Conservation (phyloP, 2,329 filamentous ascomycete species). For the Calcarisporium arbuscula region DNA sequence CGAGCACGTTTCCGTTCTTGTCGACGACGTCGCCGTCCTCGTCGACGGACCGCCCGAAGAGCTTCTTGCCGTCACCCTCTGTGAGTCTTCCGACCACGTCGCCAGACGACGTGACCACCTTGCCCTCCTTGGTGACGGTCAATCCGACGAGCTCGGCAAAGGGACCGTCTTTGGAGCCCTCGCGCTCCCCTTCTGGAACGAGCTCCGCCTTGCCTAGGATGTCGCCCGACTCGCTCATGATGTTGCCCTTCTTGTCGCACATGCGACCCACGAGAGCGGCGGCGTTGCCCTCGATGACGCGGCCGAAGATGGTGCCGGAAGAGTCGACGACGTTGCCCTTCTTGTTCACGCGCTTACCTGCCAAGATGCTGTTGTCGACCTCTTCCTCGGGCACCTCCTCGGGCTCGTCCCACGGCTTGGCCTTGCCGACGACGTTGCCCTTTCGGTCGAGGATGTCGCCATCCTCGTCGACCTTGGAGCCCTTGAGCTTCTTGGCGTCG, state of each 20-base stretch:
- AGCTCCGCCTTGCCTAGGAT: slow-evolving; percentile 63
- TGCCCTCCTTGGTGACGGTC: slow-evolving; percentile 63
- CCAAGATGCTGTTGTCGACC: slow-evolving; percentile 54
- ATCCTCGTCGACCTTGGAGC: slow-evolving; percentile 61
- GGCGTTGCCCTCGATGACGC: slow-evolving; percentile 60
- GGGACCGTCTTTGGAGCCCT: slow-evolving; percentile 57
- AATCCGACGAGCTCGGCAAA: slow-evolving; percentile 62
- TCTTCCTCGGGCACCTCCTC: slow-evolving; percentile 45
- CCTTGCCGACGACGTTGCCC: slow-evolving; percentile 62
- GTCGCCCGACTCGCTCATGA: slow-evolving; percentile 67
- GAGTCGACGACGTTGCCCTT: slow-evolving; percentile 55
- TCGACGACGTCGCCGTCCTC: slow-evolving; percentile 79
- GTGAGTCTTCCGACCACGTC: slow-evolving; percentile 67
- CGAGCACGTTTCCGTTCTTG: slow-evolving; percentile 58
- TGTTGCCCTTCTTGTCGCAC: slow-evolving; percentile 65
- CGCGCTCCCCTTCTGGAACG: slow-evolving; percentile 60
- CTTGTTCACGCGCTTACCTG: slow-evolving; percentile 68
- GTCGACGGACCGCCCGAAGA: slow-evolving; percentile 69
- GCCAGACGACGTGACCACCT: slow-evolving; percentile 58
- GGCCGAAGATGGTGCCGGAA: slow-evolving; percentile 51
- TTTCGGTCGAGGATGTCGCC: slow-evolving; percentile 62
- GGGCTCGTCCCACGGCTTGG: slow-evolving; percentile 59
- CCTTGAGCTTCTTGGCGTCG: slow-evolving; percentile 56
- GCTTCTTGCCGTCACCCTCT: slow-evolving; percentile 63
- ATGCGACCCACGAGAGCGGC: slow-evolving; percentile 60